Evolutionary conservation across 2,329 filamentous ascomycete genomes (phyloP), one percentile per base, ranked within the genome.

Genomic region (Parastagonospora avenae): DNA sequence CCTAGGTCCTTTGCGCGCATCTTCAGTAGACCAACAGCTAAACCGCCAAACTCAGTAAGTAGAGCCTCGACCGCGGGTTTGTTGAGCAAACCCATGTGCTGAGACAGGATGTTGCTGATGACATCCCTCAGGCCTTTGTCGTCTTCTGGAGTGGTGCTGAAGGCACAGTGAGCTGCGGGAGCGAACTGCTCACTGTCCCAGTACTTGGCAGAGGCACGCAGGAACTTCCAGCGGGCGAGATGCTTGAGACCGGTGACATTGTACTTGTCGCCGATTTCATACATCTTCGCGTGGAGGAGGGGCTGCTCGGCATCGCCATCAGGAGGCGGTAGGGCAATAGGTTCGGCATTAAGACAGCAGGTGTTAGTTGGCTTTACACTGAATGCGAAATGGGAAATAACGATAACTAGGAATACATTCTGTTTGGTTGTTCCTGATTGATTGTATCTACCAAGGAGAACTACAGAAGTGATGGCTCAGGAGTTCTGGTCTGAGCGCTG

Each of bases 61-160:
- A 62, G 11, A 1, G 28, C 42, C 16, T 53, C 36, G 0, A 59
- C 37, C 8, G 46, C 51, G 2, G 53, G 45, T 11, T 60, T 53
- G 0, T 45, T 50, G 6, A 60, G 15, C 0, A 59, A 31, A 1
- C n/a, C 15, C 24, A 60, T 48, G 35, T 70, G 63, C 38, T 55
- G 51, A 2, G 57, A 50, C 5, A 74, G 56, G 0, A 54, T 68
- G 10, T 63, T 49, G 8, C 57, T 51, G 4, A 72, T 60, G 2
- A 66, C 57, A 19, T 68, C 54, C n/a, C 71, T 56, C 42, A 74
- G 50, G 3, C 63, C 69, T 28, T 63, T 67, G 48, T 73, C 66
- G 0, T 50, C n/a, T 1, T 67, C 55, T 0, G 60, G 55, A 1
- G 68, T 73, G 0, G 57, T 60, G 8, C 52, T 60, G 31, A 67